Evolutionary conservation across 2,329 filamentous ascomycete genomes (phyloP).

Genomic region (Neophaeococcomyces aloes): DNA sequence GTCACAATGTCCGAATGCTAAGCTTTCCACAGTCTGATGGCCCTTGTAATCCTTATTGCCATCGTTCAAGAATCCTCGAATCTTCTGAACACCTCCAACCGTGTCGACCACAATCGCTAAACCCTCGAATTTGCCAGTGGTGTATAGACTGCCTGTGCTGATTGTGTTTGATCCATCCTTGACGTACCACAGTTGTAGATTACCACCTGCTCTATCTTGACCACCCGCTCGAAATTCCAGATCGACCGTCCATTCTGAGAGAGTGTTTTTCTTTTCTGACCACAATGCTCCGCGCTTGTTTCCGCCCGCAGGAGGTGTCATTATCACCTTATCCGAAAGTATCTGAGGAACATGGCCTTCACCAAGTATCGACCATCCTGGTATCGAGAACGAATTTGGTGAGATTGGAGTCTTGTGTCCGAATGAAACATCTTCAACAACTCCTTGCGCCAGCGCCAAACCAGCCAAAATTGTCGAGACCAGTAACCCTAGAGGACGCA

Average conservation of each 20-base stretch:
- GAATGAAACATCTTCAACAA: conserved; percentile 20
- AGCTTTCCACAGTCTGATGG: conserved; percentile 65
- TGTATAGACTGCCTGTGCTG: conserved; percentile 70
- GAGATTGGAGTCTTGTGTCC: conserved; percentile 42
- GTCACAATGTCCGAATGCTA: conserved; percentile 88
- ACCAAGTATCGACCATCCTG: conserved; percentile 46
- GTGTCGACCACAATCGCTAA: conserved; percentile 77
- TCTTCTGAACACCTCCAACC: conserved; percentile 63
- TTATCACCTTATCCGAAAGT: conserved; percentile 80
- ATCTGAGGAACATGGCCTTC: conserved; percentile 48
- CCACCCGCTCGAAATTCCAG: conserved; percentile 82
- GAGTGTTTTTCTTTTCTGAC: conserved; percentile 49
- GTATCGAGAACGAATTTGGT: conserved; percentile 38
- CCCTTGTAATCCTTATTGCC: conserved; percentile 67
- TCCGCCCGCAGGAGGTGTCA: conserved; percentile 80
- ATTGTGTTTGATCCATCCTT: conserved; percentile 56
- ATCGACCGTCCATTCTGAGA: conserved; percentile 65
- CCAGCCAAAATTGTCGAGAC: conserved; percentile 11
- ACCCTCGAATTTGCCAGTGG: conserved; percentile 76
- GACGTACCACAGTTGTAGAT: conserved; percentile 87
- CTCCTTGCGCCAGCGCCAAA: conserved; percentile 14
- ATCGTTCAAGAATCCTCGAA: conserved; percentile 91
- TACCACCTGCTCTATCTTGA: conserved; percentile 73
- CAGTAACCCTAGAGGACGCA: neutral
- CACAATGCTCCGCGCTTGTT: conserved; percentile 76